phyloP scores from a whole-genome alignment of 2,329 filamentous ascomycete species.

The Microcyclospora pomicola region DNA sequence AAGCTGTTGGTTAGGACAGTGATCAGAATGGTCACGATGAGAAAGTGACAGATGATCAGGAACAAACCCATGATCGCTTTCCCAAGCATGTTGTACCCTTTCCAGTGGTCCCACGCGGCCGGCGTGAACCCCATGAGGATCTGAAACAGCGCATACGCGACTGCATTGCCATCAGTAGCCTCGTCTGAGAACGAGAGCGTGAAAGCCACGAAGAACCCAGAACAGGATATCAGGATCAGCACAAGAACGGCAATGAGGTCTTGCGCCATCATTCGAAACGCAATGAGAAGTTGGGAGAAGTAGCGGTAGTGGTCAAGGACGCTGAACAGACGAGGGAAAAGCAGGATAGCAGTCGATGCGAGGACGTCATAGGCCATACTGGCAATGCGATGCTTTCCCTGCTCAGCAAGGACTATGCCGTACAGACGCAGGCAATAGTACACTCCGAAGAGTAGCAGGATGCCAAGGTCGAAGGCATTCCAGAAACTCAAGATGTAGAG shows the following conservation, averaged over 20 bases:
- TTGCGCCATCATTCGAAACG: constrained; percentile 85
- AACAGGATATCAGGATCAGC: constrained; percentile 74
- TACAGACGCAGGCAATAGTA: constrained; percentile 87
- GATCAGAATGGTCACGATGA: constrained; percentile 86
- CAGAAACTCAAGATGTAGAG: constrained; percentile 96
- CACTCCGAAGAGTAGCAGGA: constrained; percentile 67
- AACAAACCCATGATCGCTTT: constrained; percentile 66
- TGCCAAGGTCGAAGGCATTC: constrained; percentile 91
- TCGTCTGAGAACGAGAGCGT: constrained; percentile 62
- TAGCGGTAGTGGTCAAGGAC: constrained; percentile 91
- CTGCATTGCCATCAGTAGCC: constrained; percentile 53
- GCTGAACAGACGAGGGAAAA: constrained; percentile 84
- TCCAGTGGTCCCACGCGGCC: constrained; percentile 84
- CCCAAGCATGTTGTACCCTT: constrained; percentile 65
- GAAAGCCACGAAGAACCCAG: constrained; percentile 91
- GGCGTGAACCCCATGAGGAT: constrained; percentile 93
- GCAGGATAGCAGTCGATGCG: constrained; percentile 74
- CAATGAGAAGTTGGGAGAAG: constrained; percentile 87
- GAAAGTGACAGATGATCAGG: constrained; percentile 86
- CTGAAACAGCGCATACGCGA: constrained; percentile 88
- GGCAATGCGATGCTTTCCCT: constrained; percentile 54
- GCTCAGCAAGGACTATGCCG: constrained; percentile 68
- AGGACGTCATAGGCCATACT: constrained; percentile 88
- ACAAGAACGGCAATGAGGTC: constrained; percentile 76
- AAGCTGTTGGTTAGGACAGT: constrained; percentile 95